A percentile compares a stretch with the other conserved stretches of the same genome.
Conservation (phyloP, 2,329 filamentous ascomycete species). For the Coniella vitis region DNA sequence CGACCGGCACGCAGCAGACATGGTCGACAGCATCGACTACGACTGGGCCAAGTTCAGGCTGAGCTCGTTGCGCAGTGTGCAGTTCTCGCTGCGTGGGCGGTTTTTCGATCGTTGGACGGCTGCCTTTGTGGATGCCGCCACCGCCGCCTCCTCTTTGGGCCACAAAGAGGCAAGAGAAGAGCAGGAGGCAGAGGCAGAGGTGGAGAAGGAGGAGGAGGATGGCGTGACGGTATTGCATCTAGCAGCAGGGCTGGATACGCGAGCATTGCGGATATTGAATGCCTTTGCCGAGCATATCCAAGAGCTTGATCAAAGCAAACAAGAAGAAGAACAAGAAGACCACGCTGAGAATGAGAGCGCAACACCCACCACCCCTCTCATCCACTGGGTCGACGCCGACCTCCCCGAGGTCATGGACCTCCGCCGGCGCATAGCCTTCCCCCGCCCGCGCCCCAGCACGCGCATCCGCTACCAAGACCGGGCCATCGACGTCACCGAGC, state of each 20-base stretch:
- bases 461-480: constrained; percentile 5
- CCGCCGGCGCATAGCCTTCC: constrained; percentile 2
- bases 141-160: no score
- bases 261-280: constrained; percentile 10
- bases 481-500: constrained; percentile 10
- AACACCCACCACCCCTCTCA: neutral
- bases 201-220: neutral
- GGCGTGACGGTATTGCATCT: constrained; percentile 15
- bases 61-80: neutral
- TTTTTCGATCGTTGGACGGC: constrained; percentile 8
- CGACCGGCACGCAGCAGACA: constrained; percentile 7
- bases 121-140: constrained; percentile 4
- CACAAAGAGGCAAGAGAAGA: no score
- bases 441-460: neutral
- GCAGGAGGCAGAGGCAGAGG: neutral
- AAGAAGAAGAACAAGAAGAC: no score
- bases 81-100: constrained; percentile 4
- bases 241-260: constrained; percentile 14
- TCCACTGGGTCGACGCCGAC: constrained; percentile 15
- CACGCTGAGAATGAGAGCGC: neutral
- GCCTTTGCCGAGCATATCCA: neutral
- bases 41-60: constrained; percentile 7
- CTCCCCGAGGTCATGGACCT: constrained; percentile 13
- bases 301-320: no score
- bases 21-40: constrained; percentile 13